phyloP scores from a whole-genome alignment of 75 land plant species.

The Pinus albicaulis region DNA sequence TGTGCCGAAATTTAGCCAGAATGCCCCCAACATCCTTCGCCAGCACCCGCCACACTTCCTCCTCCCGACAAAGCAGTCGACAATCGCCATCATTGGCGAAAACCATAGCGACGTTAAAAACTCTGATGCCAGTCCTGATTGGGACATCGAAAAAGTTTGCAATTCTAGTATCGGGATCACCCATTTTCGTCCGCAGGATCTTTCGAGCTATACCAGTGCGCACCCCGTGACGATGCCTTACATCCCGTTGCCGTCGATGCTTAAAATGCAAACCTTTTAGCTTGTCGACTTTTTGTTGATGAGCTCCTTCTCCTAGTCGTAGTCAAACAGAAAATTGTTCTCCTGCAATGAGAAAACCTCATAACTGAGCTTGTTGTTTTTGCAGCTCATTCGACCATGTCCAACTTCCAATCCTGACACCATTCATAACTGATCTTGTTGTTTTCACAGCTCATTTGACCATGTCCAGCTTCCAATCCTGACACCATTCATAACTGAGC shows the following conservation, averaged over 20 bases:
- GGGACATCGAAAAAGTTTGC: conserved; percentile 81
- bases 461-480: conserved; percentile 6
- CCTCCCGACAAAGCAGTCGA: conserved; percentile 50
- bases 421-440: too few species aligned
- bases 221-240: conserved; percentile 53
- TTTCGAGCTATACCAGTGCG: conserved; percentile 63
- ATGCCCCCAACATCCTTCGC: conserved; percentile 15
- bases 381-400: not conserved
- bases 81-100: not conserved
- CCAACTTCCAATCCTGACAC: not conserved
- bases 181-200: conserved; percentile 38
- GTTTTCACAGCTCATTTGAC: not conserved
- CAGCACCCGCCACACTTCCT: conserved; percentile 26
- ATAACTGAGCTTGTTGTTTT: conserved; percentile 22
- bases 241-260: conserved; percentile 82
- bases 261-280: conserved; percentile 41
- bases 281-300: conserved; percentile 2
- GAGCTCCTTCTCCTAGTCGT: not conserved
- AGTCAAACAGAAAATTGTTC: conserved; percentile 36
- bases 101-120: conserved; percentile 73
- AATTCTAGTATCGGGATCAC: conserved; percentile 54
- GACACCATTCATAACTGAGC: conserved; percentile 21
- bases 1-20: too few species aligned
- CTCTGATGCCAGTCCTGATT: conserved; percentile 82
- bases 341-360: conserved; percentile 59